Evolutionary conservation across 805 yeast genomes (phyloP).

Genomic region (Dipodascus geniculatus): DNA sequence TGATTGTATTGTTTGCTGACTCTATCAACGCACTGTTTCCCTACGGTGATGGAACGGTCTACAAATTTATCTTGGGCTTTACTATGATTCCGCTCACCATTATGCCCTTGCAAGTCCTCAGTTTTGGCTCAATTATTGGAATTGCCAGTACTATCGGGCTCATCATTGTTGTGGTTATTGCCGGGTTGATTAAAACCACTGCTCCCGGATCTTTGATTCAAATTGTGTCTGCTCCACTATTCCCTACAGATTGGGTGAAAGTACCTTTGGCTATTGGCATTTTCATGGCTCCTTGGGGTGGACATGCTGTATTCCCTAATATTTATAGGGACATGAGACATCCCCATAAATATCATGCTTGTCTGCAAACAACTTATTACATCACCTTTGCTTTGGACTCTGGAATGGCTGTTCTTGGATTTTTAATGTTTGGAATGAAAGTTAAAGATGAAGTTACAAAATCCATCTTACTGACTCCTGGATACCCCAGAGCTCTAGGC

Average conservation of each 20-base stretch:
- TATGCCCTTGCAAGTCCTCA: constrained; percentile 60
- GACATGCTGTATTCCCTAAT: constrained; percentile 73
- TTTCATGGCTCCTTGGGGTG: constrained; percentile 60
- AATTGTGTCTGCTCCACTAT: constrained; percentile 53
- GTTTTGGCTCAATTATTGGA: constrained; percentile 59
- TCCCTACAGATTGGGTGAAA: constrained; percentile 47
- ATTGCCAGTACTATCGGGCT: constrained; percentile 58
- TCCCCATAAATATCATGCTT: constrained; percentile 43
- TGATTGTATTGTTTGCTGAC: constrained; percentile 74
- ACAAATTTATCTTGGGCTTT: constrained; percentile 48
- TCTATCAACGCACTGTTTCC: constrained; percentile 64
- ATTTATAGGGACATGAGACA: constrained; percentile 62
- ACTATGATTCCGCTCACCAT: constrained; percentile 72
- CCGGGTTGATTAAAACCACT: constrained; percentile 49
- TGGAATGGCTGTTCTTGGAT: constrained; percentile 53
- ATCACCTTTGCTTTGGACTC: constrained; percentile 48
- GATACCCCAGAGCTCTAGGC: constrained; percentile 55
- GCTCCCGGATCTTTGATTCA: constrained; percentile 65
- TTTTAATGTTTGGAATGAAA: constrained; percentile 63
- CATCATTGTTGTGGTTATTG: constrained; percentile 41
- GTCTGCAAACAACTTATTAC: constrained; percentile 43
- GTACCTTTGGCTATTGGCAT: constrained; percentile 30
- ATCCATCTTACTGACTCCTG: constrained; percentile 51
- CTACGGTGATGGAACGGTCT: constrained; percentile 28
- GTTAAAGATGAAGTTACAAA: constrained; percentile 69